Evolutionary conservation across 176 grass and related monocot genomes (phyloP).

Genomic region (Poa annua): DNA sequence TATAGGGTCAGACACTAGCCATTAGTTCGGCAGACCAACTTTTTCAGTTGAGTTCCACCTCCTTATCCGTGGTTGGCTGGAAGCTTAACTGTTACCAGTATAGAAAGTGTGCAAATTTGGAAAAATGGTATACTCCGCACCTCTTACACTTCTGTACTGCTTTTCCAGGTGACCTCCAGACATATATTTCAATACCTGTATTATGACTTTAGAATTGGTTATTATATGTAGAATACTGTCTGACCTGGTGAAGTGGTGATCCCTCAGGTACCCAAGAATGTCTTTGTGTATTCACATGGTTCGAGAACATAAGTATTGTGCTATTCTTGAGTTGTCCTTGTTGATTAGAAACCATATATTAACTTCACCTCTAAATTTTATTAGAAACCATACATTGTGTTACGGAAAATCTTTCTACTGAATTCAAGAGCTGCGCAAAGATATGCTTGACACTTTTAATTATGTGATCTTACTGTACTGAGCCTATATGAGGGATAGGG

Average conservation of each 20-base stretch:
- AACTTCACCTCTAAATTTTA: neutral
- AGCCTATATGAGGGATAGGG: neutral
- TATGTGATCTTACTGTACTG: neutral
- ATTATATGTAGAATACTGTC: neutral
- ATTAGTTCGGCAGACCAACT: neutral
- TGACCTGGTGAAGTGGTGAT: neutral
- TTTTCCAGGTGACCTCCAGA: neutral
- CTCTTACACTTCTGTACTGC: neutral
- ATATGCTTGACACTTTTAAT: neutral
- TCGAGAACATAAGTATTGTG: neutral
- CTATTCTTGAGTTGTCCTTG: neutral
- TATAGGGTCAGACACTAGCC: neutral
- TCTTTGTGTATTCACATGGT: neutral
- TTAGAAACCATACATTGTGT: neutral
- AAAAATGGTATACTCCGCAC: neutral
- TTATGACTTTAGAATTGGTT: neutral
- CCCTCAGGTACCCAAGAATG: neutral
- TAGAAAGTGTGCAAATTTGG: neutral
- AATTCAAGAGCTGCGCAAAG: neutral
- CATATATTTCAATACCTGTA: neutral
- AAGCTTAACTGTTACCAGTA: neutral
- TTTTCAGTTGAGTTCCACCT: neutral
- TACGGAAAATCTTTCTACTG: neutral
- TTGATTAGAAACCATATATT: neutral
- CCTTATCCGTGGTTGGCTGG: neutral